Evolutionary conservation across 139 green algal genomes (phyloP), one percentile per base, ranked within the genome.

Genomic region (Dunaliella sp.): DNA sequence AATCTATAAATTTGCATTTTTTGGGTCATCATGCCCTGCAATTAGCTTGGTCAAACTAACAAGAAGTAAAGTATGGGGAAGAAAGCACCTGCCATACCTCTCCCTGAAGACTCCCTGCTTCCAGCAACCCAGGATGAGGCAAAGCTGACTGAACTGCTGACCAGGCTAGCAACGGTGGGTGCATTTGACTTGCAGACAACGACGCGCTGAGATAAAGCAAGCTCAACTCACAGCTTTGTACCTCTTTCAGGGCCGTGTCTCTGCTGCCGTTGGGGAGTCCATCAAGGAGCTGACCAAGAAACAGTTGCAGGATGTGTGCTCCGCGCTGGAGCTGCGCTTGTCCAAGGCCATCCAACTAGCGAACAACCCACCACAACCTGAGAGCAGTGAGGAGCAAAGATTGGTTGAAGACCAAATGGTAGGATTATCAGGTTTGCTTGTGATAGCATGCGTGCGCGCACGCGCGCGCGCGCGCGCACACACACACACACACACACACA

Each of bases 311-410:
- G 48, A 37, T 0, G 22, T 91, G 3, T 91, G 77, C 78, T 12
- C 36, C 7, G 84, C 85, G 16, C 76, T 93, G 0, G 76, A 87
- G n/a, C 75, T 57, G 1, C 36, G 86, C 12, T 83, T 90, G 3
- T 33, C 21, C 58, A 21, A 37, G 59, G 73, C 59, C 7, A 38
- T 77, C 22, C 36, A 85, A 7, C 0, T 25, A 16, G 30, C 38
- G 3, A 0, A 77, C 25, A n/a, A 85, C 7, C 73, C 58, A 35
- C 28, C 34, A 12, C 58, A 24, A 0, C 28, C 36, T 1, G 48
- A 82, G 24, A n/a, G 36, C 0, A 79, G 82, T n/a, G 33, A 79
- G 3, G 85, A 80, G 38, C n/a, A 82, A 31, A 65, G 77, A 28
- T 26, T 7, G 2, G 3, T 32, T 77, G 26, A 35, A 1, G 76